Evolutionary conservation across 2,329 filamentous ascomycete species (phyloP), one percentile per base, ranked within the genome.

Genomic region (Fusarium domesticum): DNA sequence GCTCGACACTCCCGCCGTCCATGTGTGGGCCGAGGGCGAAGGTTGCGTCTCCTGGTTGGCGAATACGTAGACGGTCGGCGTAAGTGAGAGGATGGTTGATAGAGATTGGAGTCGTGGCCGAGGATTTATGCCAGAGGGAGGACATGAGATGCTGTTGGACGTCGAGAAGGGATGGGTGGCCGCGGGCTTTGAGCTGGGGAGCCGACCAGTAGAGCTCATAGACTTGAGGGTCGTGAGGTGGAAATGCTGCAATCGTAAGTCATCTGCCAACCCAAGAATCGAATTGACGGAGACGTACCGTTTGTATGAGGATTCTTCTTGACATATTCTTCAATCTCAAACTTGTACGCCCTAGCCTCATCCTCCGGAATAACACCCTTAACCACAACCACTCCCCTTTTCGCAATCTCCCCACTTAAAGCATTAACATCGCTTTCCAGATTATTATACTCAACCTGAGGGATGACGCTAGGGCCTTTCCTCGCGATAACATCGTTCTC

Each of bases 191-290:
- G 34, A 86, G 70, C 61, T 91, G 87, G 2, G 83, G 71, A 2
- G 74, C 72, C 0, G 84, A 85, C 85, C 85, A 89, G 66, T 89
- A 90, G 2, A 90, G 70, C 62, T 89, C 86, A 57, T 80, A 88
- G 6, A 90, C 85, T 35, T 86, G 81, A 0, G 84, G 85, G 33
- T 83, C 74, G 35, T 84, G 69, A 0, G 75, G 65, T 0, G 85
- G 87, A 50, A 87, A 90, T 3, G 81, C 85, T 77, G 31, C 3
- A 0, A 7, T 2, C 19, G 31, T 47, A 18, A 32, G 20, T 6
- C 28, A 31, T 2, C 8, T 8, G 16, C 32, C 20, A 35, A 15
- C 8, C 35, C 23, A 25, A 12, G 15, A 28, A 34, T 0, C 17
- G 3, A 28, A 34, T 0, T 17, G 3, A 19, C 2, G 23, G 7